Evolutionary conservation across 305 asterid species (phyloP), one percentile per base, ranked within the genome.

Genomic region (Rubia peregrina): DNA sequence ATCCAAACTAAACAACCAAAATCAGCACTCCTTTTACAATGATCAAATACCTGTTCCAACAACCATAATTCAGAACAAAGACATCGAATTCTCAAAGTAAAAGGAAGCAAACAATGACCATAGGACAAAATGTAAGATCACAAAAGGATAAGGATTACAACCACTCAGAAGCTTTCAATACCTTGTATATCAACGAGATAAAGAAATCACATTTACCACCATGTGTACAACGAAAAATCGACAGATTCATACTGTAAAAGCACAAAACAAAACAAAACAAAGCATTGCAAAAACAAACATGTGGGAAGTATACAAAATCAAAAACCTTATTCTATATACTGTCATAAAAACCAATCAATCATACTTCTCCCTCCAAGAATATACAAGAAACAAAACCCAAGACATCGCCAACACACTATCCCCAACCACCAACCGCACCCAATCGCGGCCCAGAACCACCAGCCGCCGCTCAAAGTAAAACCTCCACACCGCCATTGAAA

Each of bases 281-380:
- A 17, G 6, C 11, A 44, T 22, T 0, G 56, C 3, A 17, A 51
- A 30, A 10, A 17, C 16, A 73, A 11, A 13, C 44, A 21, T 22
- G 40, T 41, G 21, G 63, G 55, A 51, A 16, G 59, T 51, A 51
- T 16, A 17, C 6, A 51, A 51, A 51, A 51, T 4, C 22, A 51
- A 6, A 6, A 42, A 42, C 46, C 10, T 42, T 8, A 51, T 16
- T 17, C 22, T 51, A 17, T 51, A 5, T 17, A 51, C 59, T 51
- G 59, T 51, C 59, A 48, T 0, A n/a, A 48, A 48, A 48, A 33
- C 42, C 26, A 73, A 42, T 62, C 59, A 91, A 80, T 92, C 98
- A 76, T 92, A 92, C 80, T 92, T 92, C 87, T 90, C 98, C 76
- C 96, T 90, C 98, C 98, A 90, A 38, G 95, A 81, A 73, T 80